phyloP scores from a whole-genome alignment of 768 basidiomycete genomes.

The Suillus cothurnatus region DNA sequence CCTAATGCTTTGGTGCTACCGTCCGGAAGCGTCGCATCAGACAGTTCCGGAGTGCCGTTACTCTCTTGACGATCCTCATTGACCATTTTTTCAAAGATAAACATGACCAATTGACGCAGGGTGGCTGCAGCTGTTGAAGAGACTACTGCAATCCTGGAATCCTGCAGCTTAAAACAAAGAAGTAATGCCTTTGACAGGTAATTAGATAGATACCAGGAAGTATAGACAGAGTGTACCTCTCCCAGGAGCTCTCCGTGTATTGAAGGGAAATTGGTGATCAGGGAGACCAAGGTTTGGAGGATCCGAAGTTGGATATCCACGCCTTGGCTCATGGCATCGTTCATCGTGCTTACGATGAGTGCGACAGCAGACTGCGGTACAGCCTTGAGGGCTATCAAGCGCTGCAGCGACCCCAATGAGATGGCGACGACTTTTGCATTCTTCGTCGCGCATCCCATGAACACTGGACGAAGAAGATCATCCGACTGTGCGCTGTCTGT shows the following conservation, averaged over 20 bases:
- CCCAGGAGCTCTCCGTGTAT: conserved; percentile 81
- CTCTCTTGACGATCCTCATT: conserved; percentile 62
- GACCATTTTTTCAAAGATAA: conserved; percentile 93
- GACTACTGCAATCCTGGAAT: conserved; percentile 93
- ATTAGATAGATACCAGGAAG: too few relatives aligned
- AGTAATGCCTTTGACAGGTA: conserved; percentile 65
- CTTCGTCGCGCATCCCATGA: conserved; percentile 92
- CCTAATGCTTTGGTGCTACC: conserved; percentile 64
- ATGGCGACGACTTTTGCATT: conserved; percentile 94
- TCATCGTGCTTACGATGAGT: conserved; percentile 81
- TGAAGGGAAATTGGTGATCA: conserved; percentile 85
- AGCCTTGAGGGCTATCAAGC: conserved; percentile 84
- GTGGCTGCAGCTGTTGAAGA: conserved; percentile 97
- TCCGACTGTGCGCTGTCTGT: conserved; percentile 79
- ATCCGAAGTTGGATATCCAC: conserved; percentile 97
- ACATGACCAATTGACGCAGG: conserved; percentile 94
- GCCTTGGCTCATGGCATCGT: conserved; percentile 86
- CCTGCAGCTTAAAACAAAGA: conserved; percentile 95
- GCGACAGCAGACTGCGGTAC: conserved; percentile 81
- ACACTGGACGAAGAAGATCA: conserved; percentile 82
- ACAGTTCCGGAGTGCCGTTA: conserved; percentile 17
- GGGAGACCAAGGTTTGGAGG: conserved; percentile 86
- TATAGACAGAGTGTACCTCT: conserved; percentile 55
- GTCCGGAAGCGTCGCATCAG: conserved; percentile 63
- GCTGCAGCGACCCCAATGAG: conserved; percentile 86